A percentile compares a stretch with the other conserved stretches of the same genome.
Conservation (phyloP, 345 rosid genomes). For the Brassica nigra region DNA sequence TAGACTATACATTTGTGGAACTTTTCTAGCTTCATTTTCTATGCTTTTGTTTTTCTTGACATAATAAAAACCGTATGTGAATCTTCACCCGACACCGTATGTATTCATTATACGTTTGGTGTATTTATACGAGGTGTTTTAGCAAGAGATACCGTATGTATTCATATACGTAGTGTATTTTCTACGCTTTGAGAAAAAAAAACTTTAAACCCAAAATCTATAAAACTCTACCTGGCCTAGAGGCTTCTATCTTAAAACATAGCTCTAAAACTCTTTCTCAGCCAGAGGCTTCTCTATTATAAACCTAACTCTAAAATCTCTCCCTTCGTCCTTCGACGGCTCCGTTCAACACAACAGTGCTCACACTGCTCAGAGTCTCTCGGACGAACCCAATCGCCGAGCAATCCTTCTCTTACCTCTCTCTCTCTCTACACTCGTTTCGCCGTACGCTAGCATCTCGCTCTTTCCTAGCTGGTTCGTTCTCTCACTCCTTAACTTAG, state of each 20-base stretch:
- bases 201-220: too few relatives aligned
- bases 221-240: background rate
- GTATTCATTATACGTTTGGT: background rate
- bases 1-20: background rate
- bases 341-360: constrained; percentile 12
- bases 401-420: background rate
- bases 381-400: constrained; percentile 17
- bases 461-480: constrained; percentile 1
- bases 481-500: constrained; percentile 1
- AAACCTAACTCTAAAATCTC: constrained; percentile 30
- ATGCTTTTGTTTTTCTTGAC: background rate
- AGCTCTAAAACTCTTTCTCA: background rate
- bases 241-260: background rate
- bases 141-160: background rate
- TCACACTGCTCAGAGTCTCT: constrained; percentile 15
- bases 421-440: background rate
- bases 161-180: too few relatives aligned
- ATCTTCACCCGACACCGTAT: constrained; percentile 23
- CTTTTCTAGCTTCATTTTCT: background rate
- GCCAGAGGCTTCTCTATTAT: background rate
- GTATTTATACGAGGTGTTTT: background rate
- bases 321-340: background rate
- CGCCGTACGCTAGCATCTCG: background rate
- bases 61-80: background rate
- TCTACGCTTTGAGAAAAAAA: too few relatives aligned